phyloP scores from a whole-genome alignment of 345 rosid species.

The Syzygium aqueum region DNA sequence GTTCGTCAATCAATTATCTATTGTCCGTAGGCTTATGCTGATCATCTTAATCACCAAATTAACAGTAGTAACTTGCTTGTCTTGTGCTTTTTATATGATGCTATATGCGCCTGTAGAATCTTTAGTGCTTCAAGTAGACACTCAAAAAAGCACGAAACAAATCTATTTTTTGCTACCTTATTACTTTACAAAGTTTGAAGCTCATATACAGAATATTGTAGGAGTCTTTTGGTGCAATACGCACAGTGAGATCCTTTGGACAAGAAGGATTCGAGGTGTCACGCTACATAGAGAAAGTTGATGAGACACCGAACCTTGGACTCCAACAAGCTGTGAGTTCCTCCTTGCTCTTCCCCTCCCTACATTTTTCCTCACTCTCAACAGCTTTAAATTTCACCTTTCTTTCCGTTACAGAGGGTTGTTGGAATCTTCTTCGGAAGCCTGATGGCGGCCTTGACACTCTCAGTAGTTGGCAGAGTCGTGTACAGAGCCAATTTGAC shows the following conservation, averaged over 20 bases:
- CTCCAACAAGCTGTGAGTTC: conserved; percentile 77
- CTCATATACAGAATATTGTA: conserved; percentile 8
- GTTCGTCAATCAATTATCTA: not conserved
- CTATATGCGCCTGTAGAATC: not conserved
- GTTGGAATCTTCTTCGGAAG: conserved; percentile 77
- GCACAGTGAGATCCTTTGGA: conserved; percentile 89
- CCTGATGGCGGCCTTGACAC: conserved; percentile 74
- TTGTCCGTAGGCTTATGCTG: not conserved
- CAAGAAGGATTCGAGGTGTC: conserved; percentile 65
- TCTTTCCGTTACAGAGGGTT: conserved; percentile 21
- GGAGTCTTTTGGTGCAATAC: conserved; percentile 94
- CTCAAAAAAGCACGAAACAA: not conserved
- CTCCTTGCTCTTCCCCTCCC: not conserved
- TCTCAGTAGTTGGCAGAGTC: conserved; percentile 67
- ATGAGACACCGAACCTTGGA: conserved; percentile 77
- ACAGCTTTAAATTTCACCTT: not conserved
- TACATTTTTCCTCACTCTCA: not conserved
- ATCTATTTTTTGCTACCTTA: not conserved
- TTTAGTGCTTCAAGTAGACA: not conserved
- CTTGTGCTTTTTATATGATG: not conserved
- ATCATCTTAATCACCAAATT: not conserved
- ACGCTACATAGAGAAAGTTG: conserved; percentile 67
- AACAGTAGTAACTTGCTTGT: not conserved
- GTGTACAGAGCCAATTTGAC: conserved; percentile 81
- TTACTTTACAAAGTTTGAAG: not conserved